A percentile compares a stretch with the other conserved stretches of the same genome.
Evolutionary conservation across 2,329 filamentous ascomycete species (phyloP).

Genomic region (Phyllosticta citribraziliensis): DNA sequence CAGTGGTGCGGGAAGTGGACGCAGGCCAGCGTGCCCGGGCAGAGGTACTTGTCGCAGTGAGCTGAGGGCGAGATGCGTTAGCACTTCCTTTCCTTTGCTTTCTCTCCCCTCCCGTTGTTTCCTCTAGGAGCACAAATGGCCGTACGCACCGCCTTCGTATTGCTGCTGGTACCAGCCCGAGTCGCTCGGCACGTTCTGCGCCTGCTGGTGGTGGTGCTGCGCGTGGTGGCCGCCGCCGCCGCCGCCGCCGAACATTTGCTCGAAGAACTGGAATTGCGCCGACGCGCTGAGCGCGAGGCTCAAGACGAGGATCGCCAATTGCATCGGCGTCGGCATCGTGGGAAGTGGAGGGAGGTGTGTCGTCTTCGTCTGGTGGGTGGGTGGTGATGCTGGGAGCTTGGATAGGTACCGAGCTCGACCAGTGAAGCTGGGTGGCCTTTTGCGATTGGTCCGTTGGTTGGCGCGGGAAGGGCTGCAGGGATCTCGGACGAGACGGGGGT

Average conservation of each 20-base stretch:
- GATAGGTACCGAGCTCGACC: neutral
- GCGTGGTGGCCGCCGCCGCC: conserved; percentile 45
- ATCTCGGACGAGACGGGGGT: neutral
- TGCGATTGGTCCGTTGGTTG: neutral
- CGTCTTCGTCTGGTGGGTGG: neutral
- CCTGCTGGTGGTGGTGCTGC: conserved; percentile 47
- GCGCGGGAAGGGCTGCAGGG: neutral
- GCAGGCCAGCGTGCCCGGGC: conserved; percentile 86
- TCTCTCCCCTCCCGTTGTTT: neutral
- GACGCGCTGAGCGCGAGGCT: conserved; percentile 51
- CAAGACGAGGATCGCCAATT: conserved; percentile 21
- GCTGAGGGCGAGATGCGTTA: conserved; percentile 38
- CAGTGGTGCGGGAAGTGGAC: conserved; percentile 97
- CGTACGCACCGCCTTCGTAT: conserved; percentile 53
- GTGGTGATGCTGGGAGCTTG: neutral
- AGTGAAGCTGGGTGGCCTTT: neutral
- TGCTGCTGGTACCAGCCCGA: conserved; percentile 65
- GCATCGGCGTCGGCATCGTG: conserved; percentile 17
- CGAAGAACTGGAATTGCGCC: conserved; percentile 94
- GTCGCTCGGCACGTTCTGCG: conserved; percentile 77
- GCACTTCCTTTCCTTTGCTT: neutral
- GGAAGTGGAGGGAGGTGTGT: too few species aligned
- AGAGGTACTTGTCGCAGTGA: conserved; percentile 88
- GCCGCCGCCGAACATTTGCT: conserved; percentile 82
- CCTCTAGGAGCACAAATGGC: neutral